Base-by-base conservation (phyloP, 306 rosid species). In the Fragaria vesca region DNA sequence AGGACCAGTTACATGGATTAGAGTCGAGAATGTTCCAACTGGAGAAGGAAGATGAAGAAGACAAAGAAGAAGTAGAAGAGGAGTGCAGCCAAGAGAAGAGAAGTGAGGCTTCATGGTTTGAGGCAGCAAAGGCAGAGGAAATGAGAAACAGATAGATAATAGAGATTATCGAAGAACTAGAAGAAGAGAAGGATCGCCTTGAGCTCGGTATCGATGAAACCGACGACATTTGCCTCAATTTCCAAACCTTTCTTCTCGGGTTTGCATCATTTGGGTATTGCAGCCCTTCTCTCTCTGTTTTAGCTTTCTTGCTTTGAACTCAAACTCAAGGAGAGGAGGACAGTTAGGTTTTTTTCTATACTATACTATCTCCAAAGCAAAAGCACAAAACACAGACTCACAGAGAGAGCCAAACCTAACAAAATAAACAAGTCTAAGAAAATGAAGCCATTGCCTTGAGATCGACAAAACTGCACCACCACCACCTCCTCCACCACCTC, bases 1-100 rank as follows among this genome's bases (percentile, higher is more conserved):
- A 81, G 82, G 97, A 85, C 98, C 98, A 95, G 48, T 92, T 92
- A 81, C 98, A 95, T 78, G 97, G 97, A 74, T 73, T 83, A 6
- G 87, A 2, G 67, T 95, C 90, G 73, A 60, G 90, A 13, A 89
- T 79, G 72, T 90, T 88, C 98, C 97, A 91, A 80, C 88, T 74
- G 0, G 93, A 89, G 67, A 92, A 89, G 38, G 74, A 65, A 68
- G 86, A 74, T 47, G 70, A 66, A 17, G 71, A 77, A 45, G 86
- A 48, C 30, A 69, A 12, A 60, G 77, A 57, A 62, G 45, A 6
- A 6, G 6, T 5, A 38, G 88, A 2, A 38, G 96, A 82, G 71
- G 62, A 28, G 76, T 89, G 97, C 18, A 95, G 93, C 97, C 98
- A 95, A 2, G 97, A 87, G 76, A 87, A 79, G 78, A 95, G 96